These are phyloP conservation scores for Penicillium sclerotiorum DNA, from an alignment of 2,329 filamentous ascomycete species.

Conservation along the genomic window DNA sequence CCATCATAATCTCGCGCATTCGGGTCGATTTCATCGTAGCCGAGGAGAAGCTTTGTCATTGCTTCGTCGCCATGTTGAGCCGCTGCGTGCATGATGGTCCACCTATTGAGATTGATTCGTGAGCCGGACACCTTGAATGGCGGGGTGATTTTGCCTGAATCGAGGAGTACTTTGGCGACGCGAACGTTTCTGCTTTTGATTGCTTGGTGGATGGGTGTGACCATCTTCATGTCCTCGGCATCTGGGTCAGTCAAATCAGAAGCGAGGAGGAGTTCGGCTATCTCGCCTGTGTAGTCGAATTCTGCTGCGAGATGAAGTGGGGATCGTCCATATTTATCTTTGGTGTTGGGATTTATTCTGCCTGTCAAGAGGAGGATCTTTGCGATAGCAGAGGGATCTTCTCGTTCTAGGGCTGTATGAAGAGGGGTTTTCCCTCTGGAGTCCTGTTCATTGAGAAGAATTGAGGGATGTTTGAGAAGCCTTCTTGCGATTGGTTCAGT, in stretches of 20 bases:
- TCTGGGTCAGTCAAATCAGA: neutral
- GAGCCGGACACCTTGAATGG: neutral
- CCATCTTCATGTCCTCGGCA: neutral
- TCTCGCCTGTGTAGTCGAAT: slow-evolving; percentile 1
- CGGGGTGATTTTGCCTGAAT: neutral
- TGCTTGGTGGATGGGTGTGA: neutral
- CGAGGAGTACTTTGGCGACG: neutral
- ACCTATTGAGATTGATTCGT: neutral
- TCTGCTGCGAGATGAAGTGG: neutral
- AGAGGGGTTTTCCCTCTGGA: neutral
- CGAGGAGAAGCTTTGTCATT: neutral
- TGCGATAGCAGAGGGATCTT: neutral
- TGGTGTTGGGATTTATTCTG: neutral
- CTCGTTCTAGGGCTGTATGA: neutral
- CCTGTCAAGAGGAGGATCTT: neutral
- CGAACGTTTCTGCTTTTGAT: neutral
- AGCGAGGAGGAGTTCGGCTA: neutral
- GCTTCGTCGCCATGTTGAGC: neutral
- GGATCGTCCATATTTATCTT: neutral
- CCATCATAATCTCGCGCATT: neutral
- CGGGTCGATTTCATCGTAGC: neutral
- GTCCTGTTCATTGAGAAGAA: neutral
- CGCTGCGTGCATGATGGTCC: slow-evolving; percentile 1
- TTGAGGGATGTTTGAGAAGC: neutral
- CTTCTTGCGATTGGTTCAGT: neutral